A percentile compares a stretch with the other conserved stretches of the same genome.
These are phyloP conservation scores for Debaryomyces sp. DNA, from an alignment of 1,139 yeast species.

Conservation along the genomic window DNA sequence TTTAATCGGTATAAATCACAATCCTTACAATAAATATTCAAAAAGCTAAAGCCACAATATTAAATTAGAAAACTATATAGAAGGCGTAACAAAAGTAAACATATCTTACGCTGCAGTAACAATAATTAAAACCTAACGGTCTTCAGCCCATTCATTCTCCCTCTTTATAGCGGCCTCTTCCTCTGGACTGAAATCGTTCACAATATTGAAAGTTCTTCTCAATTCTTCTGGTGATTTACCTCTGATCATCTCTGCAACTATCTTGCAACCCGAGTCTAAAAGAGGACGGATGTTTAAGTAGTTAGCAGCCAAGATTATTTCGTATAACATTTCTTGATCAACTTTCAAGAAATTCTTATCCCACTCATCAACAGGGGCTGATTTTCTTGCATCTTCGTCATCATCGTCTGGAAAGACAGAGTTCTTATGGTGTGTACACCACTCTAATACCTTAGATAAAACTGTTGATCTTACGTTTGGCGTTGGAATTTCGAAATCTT, in stretches of 20 bases:
- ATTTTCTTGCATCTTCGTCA: constrained; percentile 79
- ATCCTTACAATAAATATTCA: neutral
- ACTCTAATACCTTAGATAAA: constrained; percentile 87
- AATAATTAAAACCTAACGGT: constrained; percentile 53
- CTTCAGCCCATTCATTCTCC: constrained; percentile 99
- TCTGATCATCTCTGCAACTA: constrained; percentile 97
- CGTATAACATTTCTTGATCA: constrained; percentile 98
- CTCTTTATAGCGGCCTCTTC: constrained; percentile 97
- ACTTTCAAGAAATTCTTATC: constrained; percentile 94
- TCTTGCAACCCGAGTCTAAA: constrained; percentile 94
- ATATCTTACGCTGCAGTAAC: neutral
- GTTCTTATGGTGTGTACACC: constrained; percentile 96
- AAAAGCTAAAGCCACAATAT: neutral
- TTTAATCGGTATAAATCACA: neutral
- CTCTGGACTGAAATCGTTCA: constrained; percentile 95
- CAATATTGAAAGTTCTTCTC: constrained; percentile 93
- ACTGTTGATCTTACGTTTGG: constrained; percentile 90
- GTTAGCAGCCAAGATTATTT: constrained; percentile 93
- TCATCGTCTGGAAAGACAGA: constrained; percentile 74
- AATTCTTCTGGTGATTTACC: constrained; percentile 96
- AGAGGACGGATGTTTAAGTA: constrained; percentile 92
- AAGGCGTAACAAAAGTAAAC: neutral
- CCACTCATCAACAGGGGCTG: constrained; percentile 93
- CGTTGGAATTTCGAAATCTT: constrained; percentile 83
- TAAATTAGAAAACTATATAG: neutral